Base-by-base conservation (phyloP, 176 grass and related monocot genomes). In the Puya raimondii region DNA sequence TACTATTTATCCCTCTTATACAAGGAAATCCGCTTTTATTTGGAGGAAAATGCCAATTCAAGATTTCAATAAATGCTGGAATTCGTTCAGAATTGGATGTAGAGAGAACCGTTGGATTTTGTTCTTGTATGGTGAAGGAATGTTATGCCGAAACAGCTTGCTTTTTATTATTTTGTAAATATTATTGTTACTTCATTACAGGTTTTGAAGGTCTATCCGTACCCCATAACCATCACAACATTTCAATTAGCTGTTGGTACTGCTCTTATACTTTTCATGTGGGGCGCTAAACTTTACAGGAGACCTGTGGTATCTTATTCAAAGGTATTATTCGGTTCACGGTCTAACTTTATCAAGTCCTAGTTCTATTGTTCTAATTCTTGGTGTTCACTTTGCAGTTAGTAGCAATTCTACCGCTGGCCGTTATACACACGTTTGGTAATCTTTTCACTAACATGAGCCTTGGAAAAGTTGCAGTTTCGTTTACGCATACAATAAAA, bases 401-500 rank as follows among this genome's bases (percentile, higher is more conserved):
- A 63, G 14, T 77, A 49, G 81, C 86, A 79, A 96, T 91, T 78
- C 79, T 96, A 17, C 91, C 91, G 26, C 76, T 96, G 23, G 91
- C 84, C 76, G 68, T 96, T 50, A 73, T 88, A 12, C 91, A 96
- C 64, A 88, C 87, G 23, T 85, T 96, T 87, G 91, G 87, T 26
- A 96, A 83, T 70, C 81, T 96, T 77, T 96, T 91, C 80, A 96
- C 87, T 26, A 91, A 96, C 65, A 88, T 85, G 91, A 96, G 91
- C 70, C 72, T 99, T 80, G 80, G 87, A 57, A 99, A 82, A 80
- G 89, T 99, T 49, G 75, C 94, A 3, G 89, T 99, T 74, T 99
- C 94, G 9, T 99, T 93, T 83, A 99, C 94, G 1, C 89, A 99
- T 72, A 99, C 87, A 64, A 91, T 96, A 71, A 96, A 91, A 80